Base-by-base conservation (phyloP, 1,139 yeast species). In the Kluyveromyces sp. region DNA sequence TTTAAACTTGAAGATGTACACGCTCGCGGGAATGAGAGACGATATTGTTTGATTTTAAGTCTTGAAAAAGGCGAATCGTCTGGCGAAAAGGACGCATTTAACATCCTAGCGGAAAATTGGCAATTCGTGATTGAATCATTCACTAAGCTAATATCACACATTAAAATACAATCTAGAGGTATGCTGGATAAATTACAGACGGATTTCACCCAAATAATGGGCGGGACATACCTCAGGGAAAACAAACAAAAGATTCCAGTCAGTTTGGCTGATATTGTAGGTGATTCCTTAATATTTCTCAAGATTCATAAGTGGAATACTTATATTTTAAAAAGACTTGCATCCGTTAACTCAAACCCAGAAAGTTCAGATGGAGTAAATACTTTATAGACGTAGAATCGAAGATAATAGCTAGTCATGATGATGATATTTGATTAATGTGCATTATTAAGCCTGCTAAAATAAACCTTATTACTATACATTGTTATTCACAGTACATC, bases 11-110 rank as follows among this genome's bases (percentile, higher is more conserved):
- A 72, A 35, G 96, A 87, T 61, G 68, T 72, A 27, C 76, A 79
- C 45, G 90, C 95, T 0, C 72, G 95, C 47, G 95, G 95, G 1
- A 80, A 85, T 4, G 92, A 83, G 56, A 68, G 95, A 47, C 75
- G 85, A 48, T 86, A 84, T 57, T 74, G 87, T 2, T 62, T 84
- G 26, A 73, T 84, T 53, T 78, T 84, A 30, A 71, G 83, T 3
- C 69, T 80, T 25, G 88, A 83, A 54, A 66, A 73, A 41, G 89
- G 81, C 53, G 59, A 70, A 4, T 21, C 15, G n/a, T 26, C 26
- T 8, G 39, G 21, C 7, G 71, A 68, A 30, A 48, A 50, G 2
- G 34, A 43, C 7, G 48, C 63, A 0, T 61, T 60, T 61, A 39
- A 53, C n/a, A 58, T 84, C 25, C 62, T 83, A 37, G 53, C 64